Evolutionary conservation across 2,329 filamentous ascomycete species (phyloP).

Genomic region (Fusarium tricinctum): DNA sequence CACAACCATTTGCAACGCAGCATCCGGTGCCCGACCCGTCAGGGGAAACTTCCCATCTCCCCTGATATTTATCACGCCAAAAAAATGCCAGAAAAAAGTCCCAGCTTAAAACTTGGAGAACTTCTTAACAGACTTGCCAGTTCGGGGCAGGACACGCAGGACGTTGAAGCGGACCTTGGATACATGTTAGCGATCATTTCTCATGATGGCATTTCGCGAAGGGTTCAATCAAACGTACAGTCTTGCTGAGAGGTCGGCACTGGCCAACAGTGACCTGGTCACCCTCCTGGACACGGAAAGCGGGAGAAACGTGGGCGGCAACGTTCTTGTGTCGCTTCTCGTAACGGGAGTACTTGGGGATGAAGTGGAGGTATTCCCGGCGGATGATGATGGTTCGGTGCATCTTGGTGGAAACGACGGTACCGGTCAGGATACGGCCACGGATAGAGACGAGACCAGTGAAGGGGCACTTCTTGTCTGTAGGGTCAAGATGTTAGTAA

Average conservation of each 20-base stretch:
- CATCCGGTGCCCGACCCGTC: slow-evolving; percentile 60
- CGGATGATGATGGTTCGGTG: slow-evolving; percentile 99
- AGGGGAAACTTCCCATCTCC: slow-evolving; percentile 55
- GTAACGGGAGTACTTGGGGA: slow-evolving; percentile 99
- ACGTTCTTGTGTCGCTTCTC: slow-evolving; percentile 99
- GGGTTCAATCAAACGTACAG: slow-evolving; percentile 74
- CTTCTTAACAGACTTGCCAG: slow-evolving; percentile 96
- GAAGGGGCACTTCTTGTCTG: slow-evolving; percentile 99
- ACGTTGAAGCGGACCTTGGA: slow-evolving; percentile 97
- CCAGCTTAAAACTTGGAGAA: slow-evolving; percentile 96
- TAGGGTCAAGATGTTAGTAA: slow-evolving; percentile 49
- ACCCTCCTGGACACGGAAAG: slow-evolving; percentile 99
- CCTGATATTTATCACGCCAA: slow-evolving; percentile 66
- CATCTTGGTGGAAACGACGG: slow-evolving; percentile 99
- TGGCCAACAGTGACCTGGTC: slow-evolving; percentile 99
- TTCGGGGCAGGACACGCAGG: slow-evolving; percentile 97
- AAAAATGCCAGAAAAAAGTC: slow-evolving; percentile 67
- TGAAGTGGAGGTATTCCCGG: slow-evolving; percentile 99
- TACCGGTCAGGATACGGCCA: slow-evolving; percentile 99
- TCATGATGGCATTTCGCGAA: not conserved
- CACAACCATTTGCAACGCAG: slow-evolving; percentile 60
- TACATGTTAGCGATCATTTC: slow-evolving; percentile 44
- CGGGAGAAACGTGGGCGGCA: slow-evolving; percentile 97
- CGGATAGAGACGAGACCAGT: slow-evolving; percentile 99
- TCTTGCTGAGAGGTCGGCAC: slow-evolving; percentile 99